These are phyloP conservation scores for Termitomyces eurrhizus DNA, from an alignment of 768 basidiomycete genomes.

Conservation along the genomic window DNA sequence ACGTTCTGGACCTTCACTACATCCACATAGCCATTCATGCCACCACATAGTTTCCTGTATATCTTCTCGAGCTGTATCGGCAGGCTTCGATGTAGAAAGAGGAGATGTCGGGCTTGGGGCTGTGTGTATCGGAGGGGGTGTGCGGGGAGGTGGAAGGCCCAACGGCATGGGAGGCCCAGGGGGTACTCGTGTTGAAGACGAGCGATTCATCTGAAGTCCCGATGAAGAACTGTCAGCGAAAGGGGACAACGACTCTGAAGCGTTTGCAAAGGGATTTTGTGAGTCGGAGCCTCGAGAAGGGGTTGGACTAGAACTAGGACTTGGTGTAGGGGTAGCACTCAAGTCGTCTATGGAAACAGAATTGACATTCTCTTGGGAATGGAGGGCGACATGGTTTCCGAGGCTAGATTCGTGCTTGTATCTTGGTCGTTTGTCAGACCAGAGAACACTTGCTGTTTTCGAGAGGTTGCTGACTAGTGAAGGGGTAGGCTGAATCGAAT, in stretches of 20 bases:
- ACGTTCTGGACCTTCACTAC: constrained; percentile 68
- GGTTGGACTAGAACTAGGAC: constrained; percentile 13
- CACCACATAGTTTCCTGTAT: constrained; percentile 58
- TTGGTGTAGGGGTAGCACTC: constrained; percentile 33
- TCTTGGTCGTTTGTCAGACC: constrained; percentile 38
- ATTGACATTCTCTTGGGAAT: constrained; percentile 51
- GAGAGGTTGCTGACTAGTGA: constrained; percentile 59
- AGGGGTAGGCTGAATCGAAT: constrained; percentile 34
- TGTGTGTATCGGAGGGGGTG: constrained; percentile 43
- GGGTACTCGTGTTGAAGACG: constrained; percentile 18
- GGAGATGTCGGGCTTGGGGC: constrained; percentile 34
- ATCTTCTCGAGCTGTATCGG: constrained; percentile 25
- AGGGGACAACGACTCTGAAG: constrained; percentile 44
- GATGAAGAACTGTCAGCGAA: constrained; percentile 33
- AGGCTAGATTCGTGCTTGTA: constrained; percentile 29
- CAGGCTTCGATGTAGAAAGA: constrained; percentile 18
- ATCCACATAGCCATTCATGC: constrained; percentile 86
- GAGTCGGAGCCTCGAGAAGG: constrained; percentile 24
- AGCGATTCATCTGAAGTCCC: neutral
- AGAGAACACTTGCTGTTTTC: constrained; percentile 55
- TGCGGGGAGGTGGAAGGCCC: constrained; percentile 58
- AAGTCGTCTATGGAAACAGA: constrained; percentile 53
- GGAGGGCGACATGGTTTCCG: constrained; percentile 41
- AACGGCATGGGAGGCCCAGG: constrained; percentile 51
- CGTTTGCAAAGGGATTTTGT: constrained; percentile 47